Evolutionary conservation across 2,329 filamentous ascomycete species (phyloP), one percentile per base, ranked within the genome.

Genomic region (Macrophomina pseudophaseolina): DNA sequence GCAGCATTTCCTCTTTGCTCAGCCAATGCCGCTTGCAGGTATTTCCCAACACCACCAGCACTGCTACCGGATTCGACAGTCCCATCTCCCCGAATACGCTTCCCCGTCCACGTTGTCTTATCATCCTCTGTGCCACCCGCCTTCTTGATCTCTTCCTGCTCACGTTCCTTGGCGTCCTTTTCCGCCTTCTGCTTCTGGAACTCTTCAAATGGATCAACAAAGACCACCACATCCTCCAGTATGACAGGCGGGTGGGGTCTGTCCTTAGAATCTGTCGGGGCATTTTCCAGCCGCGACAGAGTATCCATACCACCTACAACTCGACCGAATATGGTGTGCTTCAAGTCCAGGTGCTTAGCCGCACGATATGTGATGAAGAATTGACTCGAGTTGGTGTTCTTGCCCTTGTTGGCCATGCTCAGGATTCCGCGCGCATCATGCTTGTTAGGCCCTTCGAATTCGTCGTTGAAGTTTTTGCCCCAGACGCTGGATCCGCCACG

Each of bases 321-420:
- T 44, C 89, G 88, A 2, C 90, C 95, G 74, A 99, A 99, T 48
- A 99, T 91, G n/a, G 95, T 98, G 79, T 99, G 95, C 75, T 99
- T 99, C 68, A 90, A 87, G 78, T 99, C 93, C 0, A 99, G 86
- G 80, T 99, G 95, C 69, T 91, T 89, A 0, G 90, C 88, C 0
- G 91, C 84, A 60, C 92, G 90, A 78, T 99, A 99, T 0, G 91
- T 92, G 75, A 99, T 91, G 83, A 98, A 99, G 79, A 90, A 99
- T 79, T 99, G 95, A 71, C 88, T 92, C 8, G 92, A 95, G 80
- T 99, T 99, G 28, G 94, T 98, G 75, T 97, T 94, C 75, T 97
- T 97, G 67, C 95, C 95, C 77, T 99, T 99, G 80, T 99, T 99
- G 48, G 95, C 95, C 95, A 99, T 99, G 71, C 90, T 93, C 32